Conservation (phyloP, 2,329 filamentous ascomycete genomes). For the Colletotrichum lini region DNA sequence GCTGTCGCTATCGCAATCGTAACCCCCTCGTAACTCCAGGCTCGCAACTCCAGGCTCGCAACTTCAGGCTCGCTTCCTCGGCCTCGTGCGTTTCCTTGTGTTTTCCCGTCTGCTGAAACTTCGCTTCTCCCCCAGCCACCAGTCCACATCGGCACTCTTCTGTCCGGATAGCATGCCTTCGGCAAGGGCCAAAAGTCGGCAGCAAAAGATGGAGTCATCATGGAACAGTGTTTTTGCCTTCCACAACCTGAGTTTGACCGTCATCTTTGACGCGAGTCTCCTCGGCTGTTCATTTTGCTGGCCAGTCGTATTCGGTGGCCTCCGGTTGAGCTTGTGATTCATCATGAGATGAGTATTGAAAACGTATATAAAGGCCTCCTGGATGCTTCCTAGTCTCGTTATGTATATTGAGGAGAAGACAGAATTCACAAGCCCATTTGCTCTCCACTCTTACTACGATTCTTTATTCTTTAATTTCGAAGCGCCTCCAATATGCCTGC, state of each 20-base stretch:
- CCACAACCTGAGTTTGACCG: too few species aligned
- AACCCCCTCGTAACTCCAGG: too few species aligned
- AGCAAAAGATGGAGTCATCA: too few species aligned
- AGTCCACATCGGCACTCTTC: neutral
- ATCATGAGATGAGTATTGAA: neutral
- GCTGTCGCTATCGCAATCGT: slow-evolving; percentile 20
- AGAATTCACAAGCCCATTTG: neutral
- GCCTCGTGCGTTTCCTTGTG: neutral
- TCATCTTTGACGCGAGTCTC: neutral
- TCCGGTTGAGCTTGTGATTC: neutral
- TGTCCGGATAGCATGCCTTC: neutral
- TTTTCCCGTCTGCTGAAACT: neutral
- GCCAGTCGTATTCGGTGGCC: neutral
- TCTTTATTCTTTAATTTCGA: neutral
- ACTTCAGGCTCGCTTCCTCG: neutral
- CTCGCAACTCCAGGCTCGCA: too few species aligned
- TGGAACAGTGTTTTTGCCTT: too few species aligned
- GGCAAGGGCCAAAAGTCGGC: too few species aligned
- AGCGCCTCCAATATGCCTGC: neutral
- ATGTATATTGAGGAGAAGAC: neutral
- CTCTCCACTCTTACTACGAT: neutral
- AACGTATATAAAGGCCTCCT: neutral
- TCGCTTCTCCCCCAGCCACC: neutral
- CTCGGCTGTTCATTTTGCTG: neutral
- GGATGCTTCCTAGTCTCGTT: neutral